Base-by-base conservation (phyloP, 352 stramenopile genomes). In the Pilasporangium apinafurcum region DNA sequence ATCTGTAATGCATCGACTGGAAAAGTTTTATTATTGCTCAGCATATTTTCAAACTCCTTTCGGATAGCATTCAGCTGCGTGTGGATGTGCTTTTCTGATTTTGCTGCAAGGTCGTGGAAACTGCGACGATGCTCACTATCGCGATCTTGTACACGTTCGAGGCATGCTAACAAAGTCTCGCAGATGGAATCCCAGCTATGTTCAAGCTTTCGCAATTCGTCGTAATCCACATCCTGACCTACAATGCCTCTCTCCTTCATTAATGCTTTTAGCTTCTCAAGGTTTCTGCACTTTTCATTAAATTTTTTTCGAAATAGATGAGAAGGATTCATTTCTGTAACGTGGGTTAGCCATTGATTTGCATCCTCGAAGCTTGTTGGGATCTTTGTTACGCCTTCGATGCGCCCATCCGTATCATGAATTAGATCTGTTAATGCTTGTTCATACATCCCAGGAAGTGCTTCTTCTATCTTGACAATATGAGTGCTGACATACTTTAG, bases 351-450 rank as follows among this genome's bases (percentile, higher is more conserved):
- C 76, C 76, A 88, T 8, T 39, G 17, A 25, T 55, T 63, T 5
- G 68, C 70, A 35, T 78, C 74, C 20, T 46, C 30, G 5, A 88
- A 57, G 8, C 43, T 83, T 1, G 54, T 81, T 0, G 76, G 73
- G 16, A 88, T 83, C 17, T 65, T 78, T 8, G 68, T 86, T 9
- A 86, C 58, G 10, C 59, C 57, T 5, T 86, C 70, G n/a, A 85
- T 71, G 1, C 60, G 47, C 14, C 57, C 63, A 37, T 82, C 68
- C 7, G 83, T 59, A 30, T 83, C 71, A 5, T 44, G n/a, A 20
- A 88, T 31, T 16, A 86, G 42, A 30, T 62, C 63, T 3, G 42
- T 41, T 5, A 86, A 35, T 22, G 83, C 69, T 13, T 68, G 55
- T 26, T 66, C 55, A 38, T 88, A 88, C 5, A 83, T 57, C 8